Evolutionary conservation across 148 eudicot genomes (phyloP), one percentile per base, ranked within the genome.

Genomic region (Limonium bicolor): DNA sequence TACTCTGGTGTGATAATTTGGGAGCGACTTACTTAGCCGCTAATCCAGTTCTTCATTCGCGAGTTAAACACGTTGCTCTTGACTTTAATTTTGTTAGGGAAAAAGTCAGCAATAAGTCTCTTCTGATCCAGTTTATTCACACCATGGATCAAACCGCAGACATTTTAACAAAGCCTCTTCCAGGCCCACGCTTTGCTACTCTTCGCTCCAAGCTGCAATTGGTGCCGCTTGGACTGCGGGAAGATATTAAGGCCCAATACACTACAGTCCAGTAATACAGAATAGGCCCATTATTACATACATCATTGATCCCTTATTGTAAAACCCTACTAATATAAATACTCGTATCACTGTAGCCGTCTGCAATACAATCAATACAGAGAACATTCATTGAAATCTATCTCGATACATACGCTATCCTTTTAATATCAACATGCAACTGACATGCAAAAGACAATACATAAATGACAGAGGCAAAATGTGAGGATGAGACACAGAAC

Each of bases 61-160:
- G 28, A 0, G 30, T 17, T 5, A 53, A 53, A 6, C 38, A 40
- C 21, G 3, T 53, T 4, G 46, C 34, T 0, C 0, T 53, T 14
- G 28, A 53, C 7, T 41, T 6, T n/a, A 27, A 53, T 6, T 53
- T 53, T 10, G 39, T 53, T 5, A 10, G 38, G 6, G 38, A 53
- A 3, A 12, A 40, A 6, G 48, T 41, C 7, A 2, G 15, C 12
- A 9, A 0, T 12, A 5, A 34, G 15, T 4, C 37, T 12, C 14
- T 34, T 14, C 37, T 12, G 15, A 17, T 34, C 7, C 15, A 4
- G 5, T 34, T 3, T 17, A 34, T 34, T 7, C 15, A 14, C 10
- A 34, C 37, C 1, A 34, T 12, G 15, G 37, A 34, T 7, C 37
- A 34, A 34, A 34, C 15, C 5, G 37, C 14, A 3, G 37, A 34